Evolutionary conservation across 257 asterid species (phyloP), one percentile per base, ranked within the genome.

Genomic region (Solanum etuberosum): DNA sequence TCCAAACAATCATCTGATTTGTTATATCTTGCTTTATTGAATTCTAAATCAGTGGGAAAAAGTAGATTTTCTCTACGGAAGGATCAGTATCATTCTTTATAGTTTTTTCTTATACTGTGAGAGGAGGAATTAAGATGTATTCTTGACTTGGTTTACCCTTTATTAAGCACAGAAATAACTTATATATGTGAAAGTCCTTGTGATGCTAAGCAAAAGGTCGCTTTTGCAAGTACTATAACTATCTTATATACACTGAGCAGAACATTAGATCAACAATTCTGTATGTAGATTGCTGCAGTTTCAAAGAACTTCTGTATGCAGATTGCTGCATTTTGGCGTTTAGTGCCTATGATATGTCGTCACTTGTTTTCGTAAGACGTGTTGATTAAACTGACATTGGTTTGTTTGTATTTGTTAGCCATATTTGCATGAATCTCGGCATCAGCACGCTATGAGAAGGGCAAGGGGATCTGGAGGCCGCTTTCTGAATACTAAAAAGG

Each of bases 391-490:
- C 57, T 21, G 38, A 29, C 70, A 81, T 15, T 72, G 77, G 67
- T 32, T 63, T 23, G 42, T n/a, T 83, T 21, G 57, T 11, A 86
- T 15, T 42, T 78, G 90, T 80, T 93, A 95, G 98, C 97, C 98
- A 34, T 95, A 95, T 92, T 94, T 95, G 86, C 97, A 95, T 54
- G 98, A 95, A 90, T 95, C 98, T 81, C 96, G 98, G 76, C 97
- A 95, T 71, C 86, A 86, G 86, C 98, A 95, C 74, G 98, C 98
- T 68, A 90, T 94, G 95, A 92, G 91, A 90, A 91, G 98, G 91
- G 94, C 92, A 88, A 92, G 98, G 91, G 98, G 96, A 80, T 72
- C 95, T 61, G 96, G 98, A 38, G 98, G 98, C 73, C 96, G 98
- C 87, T 95, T 95, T 90, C 96, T 95, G 31, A 93, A 95, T 87